A percentile compares a stretch with the other conserved stretches of the same genome.
These are phyloP conservation scores for Lolium multiflorum DNA, from an alignment of 176 grass and related monocot genomes.

Conservation along the genomic window DNA sequence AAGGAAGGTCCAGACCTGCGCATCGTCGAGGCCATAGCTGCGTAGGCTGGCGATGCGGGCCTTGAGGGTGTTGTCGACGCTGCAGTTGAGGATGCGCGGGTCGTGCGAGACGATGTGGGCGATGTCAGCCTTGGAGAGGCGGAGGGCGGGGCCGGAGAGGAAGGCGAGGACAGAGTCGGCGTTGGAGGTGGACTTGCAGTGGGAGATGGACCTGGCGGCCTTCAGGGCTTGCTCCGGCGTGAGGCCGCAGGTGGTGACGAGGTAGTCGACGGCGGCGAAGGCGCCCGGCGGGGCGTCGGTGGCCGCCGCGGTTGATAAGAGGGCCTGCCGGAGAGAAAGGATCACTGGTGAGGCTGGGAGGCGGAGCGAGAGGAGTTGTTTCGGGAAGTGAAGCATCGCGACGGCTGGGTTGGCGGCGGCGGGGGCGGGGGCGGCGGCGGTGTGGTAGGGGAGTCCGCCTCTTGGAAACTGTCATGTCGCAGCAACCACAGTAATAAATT, in stretches of 20 bases:
- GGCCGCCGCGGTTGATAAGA: neutral
- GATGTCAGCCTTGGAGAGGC: conserved; percentile 50
- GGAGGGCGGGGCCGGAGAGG: conserved; percentile 42
- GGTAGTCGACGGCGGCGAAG: conserved; percentile 44
- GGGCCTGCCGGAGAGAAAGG: neutral
- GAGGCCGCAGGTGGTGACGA: conserved; percentile 50
- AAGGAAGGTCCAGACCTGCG: conserved; percentile 34
- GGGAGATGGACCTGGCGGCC: conserved; percentile 27
- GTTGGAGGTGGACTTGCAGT: conserved; percentile 33
- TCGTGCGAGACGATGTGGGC: conserved; percentile 29
- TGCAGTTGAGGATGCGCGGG: conserved; percentile 49
- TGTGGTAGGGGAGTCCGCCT: neutral
- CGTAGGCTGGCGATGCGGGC: conserved; percentile 31
- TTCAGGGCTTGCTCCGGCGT: conserved; percentile 35
- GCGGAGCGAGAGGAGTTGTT: neutral
- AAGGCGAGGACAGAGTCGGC: conserved; percentile 49
- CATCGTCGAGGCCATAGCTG: conserved; percentile 45
- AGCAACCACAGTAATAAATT: too few relatives aligned
- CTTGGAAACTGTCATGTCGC: neutral
- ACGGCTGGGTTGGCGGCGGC: neutral
- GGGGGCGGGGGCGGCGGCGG: neutral
- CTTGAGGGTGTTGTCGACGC: conserved; percentile 56
- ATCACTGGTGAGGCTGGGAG: neutral
- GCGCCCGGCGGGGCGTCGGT: neutral
- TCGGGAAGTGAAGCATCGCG: conserved; percentile 27